Base-by-base conservation (phyloP, 2,329 filamentous ascomycete species). In the Hypomyces rosellus region DNA sequence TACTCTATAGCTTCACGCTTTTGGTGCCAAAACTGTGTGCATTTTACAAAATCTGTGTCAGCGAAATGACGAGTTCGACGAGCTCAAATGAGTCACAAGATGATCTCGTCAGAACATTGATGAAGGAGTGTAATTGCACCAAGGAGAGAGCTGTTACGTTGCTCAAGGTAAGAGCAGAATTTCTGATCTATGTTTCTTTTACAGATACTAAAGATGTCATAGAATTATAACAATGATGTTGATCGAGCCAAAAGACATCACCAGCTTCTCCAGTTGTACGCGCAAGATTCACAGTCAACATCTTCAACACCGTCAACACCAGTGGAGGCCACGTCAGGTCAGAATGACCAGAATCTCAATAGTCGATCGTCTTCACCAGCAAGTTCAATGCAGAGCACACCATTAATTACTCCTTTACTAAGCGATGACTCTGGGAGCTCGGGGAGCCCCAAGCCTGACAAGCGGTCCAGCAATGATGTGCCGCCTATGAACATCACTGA, bases 201-300 rank as follows among this genome's bases (percentile, higher is more conserved):
- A 18, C 6, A 2, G 15, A 18, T 44, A 25, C 14, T 43, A 43
- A 20, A 20, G 2, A 1, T 2, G 13, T 13, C 34, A 6, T 34
- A 51, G 49, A 43, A 47, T n/a, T 51, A 39, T 12, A 25, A 45
- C 3, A 45, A 51, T 15, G 34, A 51, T 25, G 39, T 45, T 1
- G 38, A 43, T 11, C 34, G 36, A 3, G 49, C 45, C 9, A 47
- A 40, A 13, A 48, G 12, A 5, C 49, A 51, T 40, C 45, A 51
- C 12, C 14, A 18, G 4, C 2, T 48, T 2, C 18, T 40, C 5
- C 39, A 48, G 15, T 18, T 34, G 20, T 51, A 51, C 25, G 14
- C 34, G 9, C 39, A 44, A 44, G 34, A 39, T 11, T 0, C 16
- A 25, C 4, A 5, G 12, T 30, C 16, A 1, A 38, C 15, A 18